These are phyloP conservation scores for Chrysoporthe cubensis DNA, from an alignment of 2,329 filamentous ascomycete genomes.

Conservation along the genomic window DNA sequence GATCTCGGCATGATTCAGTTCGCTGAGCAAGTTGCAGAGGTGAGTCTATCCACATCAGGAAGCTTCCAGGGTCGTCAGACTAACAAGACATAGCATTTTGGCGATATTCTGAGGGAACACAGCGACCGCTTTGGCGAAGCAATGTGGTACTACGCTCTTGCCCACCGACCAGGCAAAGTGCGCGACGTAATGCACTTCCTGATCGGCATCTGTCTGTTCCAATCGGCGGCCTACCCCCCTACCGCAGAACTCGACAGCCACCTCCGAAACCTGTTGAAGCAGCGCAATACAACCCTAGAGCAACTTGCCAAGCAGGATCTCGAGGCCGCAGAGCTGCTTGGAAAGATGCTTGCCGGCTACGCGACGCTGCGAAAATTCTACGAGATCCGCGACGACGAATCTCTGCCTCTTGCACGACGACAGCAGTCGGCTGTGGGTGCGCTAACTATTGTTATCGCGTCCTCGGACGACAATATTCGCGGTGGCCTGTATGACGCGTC, in stretches of 20 bases:
- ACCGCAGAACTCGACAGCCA: conserved; percentile 72
- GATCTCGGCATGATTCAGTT: conserved; percentile 78
- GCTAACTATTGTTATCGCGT: conserved; percentile 81
- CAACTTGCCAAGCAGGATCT: conserved; percentile 74
- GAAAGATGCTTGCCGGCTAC: conserved; percentile 87
- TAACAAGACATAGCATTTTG: conserved; percentile 71
- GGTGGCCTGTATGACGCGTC: conserved; percentile 85
- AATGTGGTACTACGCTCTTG: conserved; percentile 87
- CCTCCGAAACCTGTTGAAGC: conserved; percentile 70
- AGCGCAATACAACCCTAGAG: conserved; percentile 73
- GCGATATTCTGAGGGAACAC: conserved; percentile 72
- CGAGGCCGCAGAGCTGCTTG: conserved; percentile 81
- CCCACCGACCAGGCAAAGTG: conserved; percentile 77
- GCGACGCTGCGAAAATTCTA: conserved; percentile 91
- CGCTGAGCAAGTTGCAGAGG: conserved; percentile 81
- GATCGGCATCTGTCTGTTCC: conserved; percentile 83
- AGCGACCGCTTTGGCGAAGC: conserved; percentile 83
- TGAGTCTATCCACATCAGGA: conserved; percentile 50
- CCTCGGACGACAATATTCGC: conserved; percentile 86
- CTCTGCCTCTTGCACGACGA: conserved; percentile 61
- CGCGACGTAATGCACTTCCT: conserved; percentile 85
- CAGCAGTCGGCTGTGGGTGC: conserved; percentile 74
- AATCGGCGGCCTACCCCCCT: conserved; percentile 80
- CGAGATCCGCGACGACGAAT: conserved; percentile 70
- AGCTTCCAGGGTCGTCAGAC: conserved; percentile 13